Conservation (phyloP, 2,329 filamentous ascomycete species). For the Ascochyta viciae-villosae region DNA sequence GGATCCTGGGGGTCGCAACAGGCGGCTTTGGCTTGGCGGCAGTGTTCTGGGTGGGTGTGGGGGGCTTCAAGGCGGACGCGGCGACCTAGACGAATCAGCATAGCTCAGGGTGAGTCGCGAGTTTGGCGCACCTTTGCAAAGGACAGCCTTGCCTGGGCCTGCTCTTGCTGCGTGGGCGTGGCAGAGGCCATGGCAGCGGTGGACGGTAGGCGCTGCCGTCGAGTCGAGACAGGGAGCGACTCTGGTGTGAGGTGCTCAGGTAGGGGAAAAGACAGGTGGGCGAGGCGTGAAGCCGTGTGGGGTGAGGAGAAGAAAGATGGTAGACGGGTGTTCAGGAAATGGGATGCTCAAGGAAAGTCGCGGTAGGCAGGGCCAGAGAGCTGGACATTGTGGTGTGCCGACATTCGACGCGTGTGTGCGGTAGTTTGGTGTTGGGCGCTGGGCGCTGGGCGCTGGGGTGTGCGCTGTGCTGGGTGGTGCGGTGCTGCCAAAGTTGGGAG, state of each 20-base stretch:
- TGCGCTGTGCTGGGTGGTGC: no score
- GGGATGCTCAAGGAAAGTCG: constrained; percentile 61
- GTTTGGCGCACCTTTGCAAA: constrained; percentile 73
- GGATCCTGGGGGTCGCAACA: constrained; percentile 35
- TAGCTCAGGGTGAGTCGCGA: not conserved
- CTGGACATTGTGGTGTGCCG: constrained; percentile 59
- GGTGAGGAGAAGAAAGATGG: constrained; percentile 39
- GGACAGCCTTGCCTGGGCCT: constrained; percentile 62
- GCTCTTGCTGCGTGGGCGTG: constrained; percentile 38
- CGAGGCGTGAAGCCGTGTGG: constrained; percentile 7
- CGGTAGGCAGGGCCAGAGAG: constrained; percentile 54
- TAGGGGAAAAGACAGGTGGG: constrained; percentile 6
- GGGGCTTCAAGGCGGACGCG: constrained; percentile 48
- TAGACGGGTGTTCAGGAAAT: constrained; percentile 50
- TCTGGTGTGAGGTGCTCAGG: not conserved
- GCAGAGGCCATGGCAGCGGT: constrained; percentile 41
- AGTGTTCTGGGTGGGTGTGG: constrained; percentile 27
- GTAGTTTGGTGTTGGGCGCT: constrained; percentile 8
- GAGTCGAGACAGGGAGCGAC: not conserved
- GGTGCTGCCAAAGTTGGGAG: no score
- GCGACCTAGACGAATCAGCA: constrained; percentile 47
- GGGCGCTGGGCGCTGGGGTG: no score
- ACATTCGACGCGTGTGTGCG: constrained; percentile 48
- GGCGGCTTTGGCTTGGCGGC: constrained; percentile 34
- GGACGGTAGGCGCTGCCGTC: not conserved